Evolutionary conservation across 106 monocot genomes (phyloP), one percentile per base, ranked within the genome.

Genomic region (Narthecium ossifragum): DNA sequence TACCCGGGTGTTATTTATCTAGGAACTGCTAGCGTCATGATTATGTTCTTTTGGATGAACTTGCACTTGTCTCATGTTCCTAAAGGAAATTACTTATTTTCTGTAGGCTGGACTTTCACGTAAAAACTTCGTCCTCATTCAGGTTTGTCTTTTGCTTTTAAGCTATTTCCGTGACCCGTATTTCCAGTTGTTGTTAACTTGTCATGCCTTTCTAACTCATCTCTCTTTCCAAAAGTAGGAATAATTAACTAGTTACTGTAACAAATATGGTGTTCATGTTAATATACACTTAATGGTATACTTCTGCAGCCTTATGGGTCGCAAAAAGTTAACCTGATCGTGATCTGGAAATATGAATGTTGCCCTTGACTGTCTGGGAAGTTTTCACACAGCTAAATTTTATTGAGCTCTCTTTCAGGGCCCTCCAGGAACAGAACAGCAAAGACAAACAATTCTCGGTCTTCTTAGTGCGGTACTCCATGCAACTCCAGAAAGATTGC

Each of bases 371-470:
- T n/a, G n/a, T n/a, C n/a, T n/a, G n/a, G n/a, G n/a, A n/a, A n/a
- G n/a, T 18, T 49, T 61, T n/a, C 34, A 1, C 51, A 17, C 2
- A 43, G 53, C 3, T 12, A 14, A 25, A 17, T 43, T 55, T 21
- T 13, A 26, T 2, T 6, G 11, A 70, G 18, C n/a, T 57, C 1
- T 54, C 8, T 60, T 77, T 34, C 70, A 98, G 98, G 98, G 98
- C 24, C 98, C 98, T 46, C 98, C 98, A 64, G 98, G 98, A 56
- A 98, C 98, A 53, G 98, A 91, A 65, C 91, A 98, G 63, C 91
- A 98, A 71, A 98, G 91, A 62, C 90, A 98, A 66, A 98, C 98
- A 39, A 98, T 98, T 69, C 84, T 98, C 45, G 98, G 98, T 61
- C 86, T 98, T 53, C 77, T 98, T 3, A 91, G 98, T 71, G 80